Percentiles rank a stretch among this genome's conserved stretches.
These are phyloP conservation scores for Marsdenia floribunda DNA, from an alignment of 257 asterid genomes.

Conservation along the genomic window DNA sequence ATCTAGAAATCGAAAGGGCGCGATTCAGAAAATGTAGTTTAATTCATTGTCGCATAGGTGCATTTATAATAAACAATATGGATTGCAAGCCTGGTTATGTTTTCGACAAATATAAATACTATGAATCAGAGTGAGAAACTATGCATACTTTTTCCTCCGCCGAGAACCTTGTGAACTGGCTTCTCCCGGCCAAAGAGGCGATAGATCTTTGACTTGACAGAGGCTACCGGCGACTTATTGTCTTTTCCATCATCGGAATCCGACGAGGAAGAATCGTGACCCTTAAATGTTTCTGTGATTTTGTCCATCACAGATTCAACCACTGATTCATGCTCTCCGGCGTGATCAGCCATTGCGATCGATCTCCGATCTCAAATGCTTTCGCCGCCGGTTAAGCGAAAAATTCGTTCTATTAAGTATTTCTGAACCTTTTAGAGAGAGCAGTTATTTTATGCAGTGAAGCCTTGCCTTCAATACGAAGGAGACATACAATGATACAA, in stretches of 20 bases:
- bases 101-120: no score
- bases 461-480: constrained; percentile 12
- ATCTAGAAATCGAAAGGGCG: neutral
- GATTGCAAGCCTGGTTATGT: neutral
- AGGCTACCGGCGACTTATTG: constrained; percentile 35
- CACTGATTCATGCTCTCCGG: constrained; percentile 45
- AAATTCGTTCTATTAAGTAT: neutral
- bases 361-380: constrained; percentile 29
- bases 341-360: constrained; percentile 61
- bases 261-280: constrained; percentile 65
- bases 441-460: constrained; percentile 12
- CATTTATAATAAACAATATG: neutral
- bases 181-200: constrained; percentile 84
- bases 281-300: constrained; percentile 64
- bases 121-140: neutral
- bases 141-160: constrained; percentile 85
- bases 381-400: constrained; percentile 27
- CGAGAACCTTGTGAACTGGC: constrained; percentile 78
- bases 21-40: neutral
- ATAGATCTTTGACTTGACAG: constrained; percentile 66
- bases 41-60: neutral
- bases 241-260: constrained; percentile 63
- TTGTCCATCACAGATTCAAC: constrained; percentile 63
- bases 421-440: neutral
- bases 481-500: neutral